These are phyloP conservation scores for Domatiomyces globalis DNA, from an alignment of 2,329 filamentous ascomycete genomes.

Conservation along the genomic window DNA sequence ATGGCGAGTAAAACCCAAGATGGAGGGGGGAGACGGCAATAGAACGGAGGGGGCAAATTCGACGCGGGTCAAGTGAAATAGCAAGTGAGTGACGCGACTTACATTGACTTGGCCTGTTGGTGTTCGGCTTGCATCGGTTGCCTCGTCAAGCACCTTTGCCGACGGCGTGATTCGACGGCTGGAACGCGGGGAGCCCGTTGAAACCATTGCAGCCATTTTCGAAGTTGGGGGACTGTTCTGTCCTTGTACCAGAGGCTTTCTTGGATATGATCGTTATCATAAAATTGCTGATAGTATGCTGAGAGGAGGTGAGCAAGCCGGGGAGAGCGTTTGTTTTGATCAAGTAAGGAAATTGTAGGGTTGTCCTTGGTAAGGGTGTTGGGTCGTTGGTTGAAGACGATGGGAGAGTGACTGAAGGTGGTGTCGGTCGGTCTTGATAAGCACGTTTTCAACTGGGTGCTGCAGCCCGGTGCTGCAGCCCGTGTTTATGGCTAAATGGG, in stretches of 20 bases:
- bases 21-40: too few species aligned
- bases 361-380: background rate
- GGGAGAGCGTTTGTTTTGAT: background rate
- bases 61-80: constrained; percentile 1
- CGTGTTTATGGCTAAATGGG: background rate
- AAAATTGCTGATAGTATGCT: background rate
- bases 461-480: background rate
- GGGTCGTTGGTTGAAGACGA: background rate
- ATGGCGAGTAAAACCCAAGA: background rate
- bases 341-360: background rate
- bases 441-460: background rate
- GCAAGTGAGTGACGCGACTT: background rate
- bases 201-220: constrained; percentile 11
- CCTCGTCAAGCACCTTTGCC: constrained; percentile 13
- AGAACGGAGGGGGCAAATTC: background rate
- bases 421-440: background rate
- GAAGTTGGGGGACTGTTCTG: background rate
- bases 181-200: constrained; percentile 13
- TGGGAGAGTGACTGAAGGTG: constrained; percentile 5
- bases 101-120: constrained; percentile 12
- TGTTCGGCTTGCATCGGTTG: constrained; percentile 5
- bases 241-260: too few species aligned
- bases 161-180: constrained; percentile 15
- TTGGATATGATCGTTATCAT: background rate
- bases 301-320: background rate